These are phyloP conservation scores for Neurospora africana DNA, from an alignment of 495 filamentous ascomycete species.

Conservation along the genomic window DNA sequence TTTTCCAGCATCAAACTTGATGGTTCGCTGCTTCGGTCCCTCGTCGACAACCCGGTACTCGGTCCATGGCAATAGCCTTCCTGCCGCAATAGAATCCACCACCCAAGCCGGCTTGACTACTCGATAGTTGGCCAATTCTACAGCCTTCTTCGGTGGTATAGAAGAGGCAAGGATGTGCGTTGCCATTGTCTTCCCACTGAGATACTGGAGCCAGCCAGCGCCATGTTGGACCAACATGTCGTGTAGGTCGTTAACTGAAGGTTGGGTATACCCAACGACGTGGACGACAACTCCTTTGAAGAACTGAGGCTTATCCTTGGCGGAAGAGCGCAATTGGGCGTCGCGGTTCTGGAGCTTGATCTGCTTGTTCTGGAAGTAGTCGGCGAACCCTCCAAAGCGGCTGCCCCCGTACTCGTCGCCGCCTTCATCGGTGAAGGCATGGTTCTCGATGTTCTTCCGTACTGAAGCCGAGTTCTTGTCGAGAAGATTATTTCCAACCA, in stretches of 20 bases:
- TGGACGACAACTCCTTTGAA: constrained; percentile 84
- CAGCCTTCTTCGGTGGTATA: constrained; percentile 81
- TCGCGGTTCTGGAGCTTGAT: constrained; percentile 92
- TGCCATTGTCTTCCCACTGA: constrained; percentile 85
- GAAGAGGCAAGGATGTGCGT: constrained; percentile 91
- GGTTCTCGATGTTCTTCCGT: constrained; percentile 75
- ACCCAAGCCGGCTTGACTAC: constrained; percentile 97
- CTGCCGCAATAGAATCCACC: constrained; percentile 73
- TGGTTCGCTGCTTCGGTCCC: constrained; percentile 62
- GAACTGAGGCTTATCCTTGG: constrained; percentile 61
- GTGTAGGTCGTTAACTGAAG: constrained; percentile 41
- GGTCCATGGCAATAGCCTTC: constrained; percentile 74
- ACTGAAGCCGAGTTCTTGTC: constrained; percentile 65
- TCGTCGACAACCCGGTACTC: constrained; percentile 74
- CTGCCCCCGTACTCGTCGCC: constrained; percentile 89
- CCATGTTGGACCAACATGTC: constrained; percentile 79
- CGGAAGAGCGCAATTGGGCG: constrained; percentile 57
- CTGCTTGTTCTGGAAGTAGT: constrained; percentile 91
- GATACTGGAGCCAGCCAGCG: constrained; percentile 84
- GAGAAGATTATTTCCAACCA: constrained; percentile 58
- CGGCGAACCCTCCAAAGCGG: constrained; percentile 74
- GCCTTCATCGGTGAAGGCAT: constrained; percentile 50
- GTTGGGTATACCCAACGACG: constrained; percentile 90
- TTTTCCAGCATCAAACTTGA: constrained; percentile 55
- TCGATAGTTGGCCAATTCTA: constrained; percentile 75